These are phyloP conservation scores for Blastomyces emzantsi DNA, from an alignment of 2,329 filamentous ascomycete species.

Conservation along the genomic window DNA sequence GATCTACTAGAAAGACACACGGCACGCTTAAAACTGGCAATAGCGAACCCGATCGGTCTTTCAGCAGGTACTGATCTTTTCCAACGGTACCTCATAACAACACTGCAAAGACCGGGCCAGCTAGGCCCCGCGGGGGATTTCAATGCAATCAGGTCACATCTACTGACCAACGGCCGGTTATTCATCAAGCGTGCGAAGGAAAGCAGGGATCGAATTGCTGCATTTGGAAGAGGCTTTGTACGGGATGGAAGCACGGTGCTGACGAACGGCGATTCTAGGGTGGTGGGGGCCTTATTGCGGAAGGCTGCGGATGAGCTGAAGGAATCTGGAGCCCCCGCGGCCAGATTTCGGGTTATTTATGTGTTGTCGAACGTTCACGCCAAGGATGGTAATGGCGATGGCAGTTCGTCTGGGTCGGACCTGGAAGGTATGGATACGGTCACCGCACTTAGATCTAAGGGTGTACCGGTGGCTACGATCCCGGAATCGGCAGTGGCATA, in stretches of 20 bases:
- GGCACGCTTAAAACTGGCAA: constrained; percentile 62
- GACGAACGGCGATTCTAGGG: constrained; percentile 79
- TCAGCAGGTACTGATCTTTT: constrained; percentile 94
- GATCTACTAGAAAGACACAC: constrained; percentile 73
- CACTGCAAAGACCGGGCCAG: constrained; percentile 47
- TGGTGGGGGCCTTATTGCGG: constrained; percentile 67
- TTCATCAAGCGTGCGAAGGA: constrained; percentile 84
- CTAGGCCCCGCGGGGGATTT: constrained; percentile 57
- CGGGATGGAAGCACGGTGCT: constrained; percentile 71
- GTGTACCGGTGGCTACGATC: constrained; percentile 76
- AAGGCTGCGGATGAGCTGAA: constrained; percentile 59
- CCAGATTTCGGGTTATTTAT: constrained; percentile 78
- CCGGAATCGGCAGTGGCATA: constrained; percentile 68
- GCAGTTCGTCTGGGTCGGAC: constrained; percentile 27
- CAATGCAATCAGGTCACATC: constrained; percentile 69
- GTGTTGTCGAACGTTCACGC: constrained; percentile 42
- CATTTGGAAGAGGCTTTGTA: constrained; percentile 68
- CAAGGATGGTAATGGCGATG: constrained; percentile 19
- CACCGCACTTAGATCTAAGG: constrained; percentile 57
- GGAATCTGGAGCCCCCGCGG: constrained; percentile 44
- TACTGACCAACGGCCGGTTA: constrained; percentile 74
- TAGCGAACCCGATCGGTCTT: constrained; percentile 82
- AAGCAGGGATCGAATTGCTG: constrained; percentile 72
- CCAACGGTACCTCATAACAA: constrained; percentile 82
- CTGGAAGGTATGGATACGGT: constrained; percentile 65